Evolutionary conservation across 2,329 filamentous ascomycete species (phyloP).

Genomic region (Macrophomina pseudophaseolina): DNA sequence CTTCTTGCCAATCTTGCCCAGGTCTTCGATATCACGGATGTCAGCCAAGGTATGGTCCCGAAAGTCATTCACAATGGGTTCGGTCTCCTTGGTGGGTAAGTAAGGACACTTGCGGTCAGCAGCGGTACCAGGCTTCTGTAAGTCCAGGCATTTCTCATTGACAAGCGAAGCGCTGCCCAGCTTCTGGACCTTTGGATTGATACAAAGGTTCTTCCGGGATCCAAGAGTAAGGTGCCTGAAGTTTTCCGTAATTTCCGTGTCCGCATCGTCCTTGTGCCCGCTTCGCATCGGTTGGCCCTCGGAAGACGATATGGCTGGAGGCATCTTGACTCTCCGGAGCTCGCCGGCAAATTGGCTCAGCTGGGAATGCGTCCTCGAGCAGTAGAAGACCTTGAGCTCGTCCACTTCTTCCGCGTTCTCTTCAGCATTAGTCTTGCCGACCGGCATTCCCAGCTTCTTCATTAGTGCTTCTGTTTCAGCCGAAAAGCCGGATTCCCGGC

Average conservation of each 20-base stretch:
- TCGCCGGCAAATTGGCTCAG: slow-evolving; percentile 87
- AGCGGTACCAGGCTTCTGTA: slow-evolving; percentile 73
- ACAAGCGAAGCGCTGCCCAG: slow-evolving; percentile 77
- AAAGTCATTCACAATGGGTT: slow-evolving; percentile 76
- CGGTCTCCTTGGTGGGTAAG: slow-evolving; percentile 77
- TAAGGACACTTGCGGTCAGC: slow-evolving; percentile 74
- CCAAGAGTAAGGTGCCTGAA: slow-evolving; percentile 84
- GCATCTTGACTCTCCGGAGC: slow-evolving; percentile 76
- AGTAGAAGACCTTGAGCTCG: slow-evolving; percentile 86
- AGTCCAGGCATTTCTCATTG: slow-evolving; percentile 89
- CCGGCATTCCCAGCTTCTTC: slow-evolving; percentile 58
- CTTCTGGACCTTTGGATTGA: slow-evolving; percentile 79
- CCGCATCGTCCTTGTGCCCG: slow-evolving; percentile 22
- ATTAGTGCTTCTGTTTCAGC: slow-evolving; percentile 77
- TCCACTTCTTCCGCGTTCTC: slow-evolving; percentile 63
- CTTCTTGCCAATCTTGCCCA: slow-evolving; percentile 76
- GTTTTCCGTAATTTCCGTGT: slow-evolving; percentile 56
- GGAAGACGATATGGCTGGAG: slow-evolving; percentile 63
- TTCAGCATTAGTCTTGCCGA: slow-evolving; percentile 39
- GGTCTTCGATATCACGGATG: slow-evolving; percentile 91
- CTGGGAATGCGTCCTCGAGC: slow-evolving; percentile 91
- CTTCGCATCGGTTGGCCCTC: slow-evolving; percentile 45
- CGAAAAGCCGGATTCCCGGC: slow-evolving; percentile 61
- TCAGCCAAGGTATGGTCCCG: slow-evolving; percentile 83
- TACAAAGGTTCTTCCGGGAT: slow-evolving; percentile 86